Evolutionary conservation across 148 eudicot genomes (phyloP).

Genomic region (Limonium bicolor): DNA sequence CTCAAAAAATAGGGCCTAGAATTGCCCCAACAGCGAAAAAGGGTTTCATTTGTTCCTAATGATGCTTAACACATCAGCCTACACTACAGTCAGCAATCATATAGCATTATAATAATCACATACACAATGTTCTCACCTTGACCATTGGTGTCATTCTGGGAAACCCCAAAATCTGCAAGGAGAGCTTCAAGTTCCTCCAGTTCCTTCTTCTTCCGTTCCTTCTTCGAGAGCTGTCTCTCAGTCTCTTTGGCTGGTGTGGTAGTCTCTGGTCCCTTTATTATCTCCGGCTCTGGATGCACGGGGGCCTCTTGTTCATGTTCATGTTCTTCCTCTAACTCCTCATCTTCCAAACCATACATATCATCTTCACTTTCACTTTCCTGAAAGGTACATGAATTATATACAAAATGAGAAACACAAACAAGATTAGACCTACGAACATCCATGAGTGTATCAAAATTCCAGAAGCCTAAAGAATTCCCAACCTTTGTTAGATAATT

Average conservation of each 20-base stretch:
- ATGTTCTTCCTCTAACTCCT: constrained; percentile 82
- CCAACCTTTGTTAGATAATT: not conserved
- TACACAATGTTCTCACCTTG: constrained; percentile 21
- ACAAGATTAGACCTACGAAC: no score
- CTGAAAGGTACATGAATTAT: constrained; percentile 17
- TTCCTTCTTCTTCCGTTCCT: constrained; percentile 90
- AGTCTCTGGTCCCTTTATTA: constrained; percentile 38
- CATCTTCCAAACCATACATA: constrained; percentile 65
- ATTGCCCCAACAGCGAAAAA: no score
- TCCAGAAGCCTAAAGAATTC: not conserved
- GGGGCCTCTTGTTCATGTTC: constrained; percentile 59
- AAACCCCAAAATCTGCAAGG: constrained; percentile 61
- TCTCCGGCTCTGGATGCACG: constrained; percentile 35
- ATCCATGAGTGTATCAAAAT: not conserved
- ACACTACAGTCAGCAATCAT: not conserved
- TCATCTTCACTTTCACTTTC: constrained; percentile 98
- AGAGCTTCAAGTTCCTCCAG: constrained; percentile 90
- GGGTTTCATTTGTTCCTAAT: not conserved
- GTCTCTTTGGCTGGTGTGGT: constrained; percentile 56
- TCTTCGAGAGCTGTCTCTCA: constrained; percentile 96
- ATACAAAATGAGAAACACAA: no score
- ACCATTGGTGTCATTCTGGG: constrained; percentile 22
- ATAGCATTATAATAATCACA: not conserved
- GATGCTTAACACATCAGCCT: not conserved
- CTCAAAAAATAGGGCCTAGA: no score